A percentile compares a stretch with the other conserved stretches of the same genome.
phyloP scores from a whole-genome alignment of 2,329 filamentous ascomycete species.

The Aspergillus sergii region DNA sequence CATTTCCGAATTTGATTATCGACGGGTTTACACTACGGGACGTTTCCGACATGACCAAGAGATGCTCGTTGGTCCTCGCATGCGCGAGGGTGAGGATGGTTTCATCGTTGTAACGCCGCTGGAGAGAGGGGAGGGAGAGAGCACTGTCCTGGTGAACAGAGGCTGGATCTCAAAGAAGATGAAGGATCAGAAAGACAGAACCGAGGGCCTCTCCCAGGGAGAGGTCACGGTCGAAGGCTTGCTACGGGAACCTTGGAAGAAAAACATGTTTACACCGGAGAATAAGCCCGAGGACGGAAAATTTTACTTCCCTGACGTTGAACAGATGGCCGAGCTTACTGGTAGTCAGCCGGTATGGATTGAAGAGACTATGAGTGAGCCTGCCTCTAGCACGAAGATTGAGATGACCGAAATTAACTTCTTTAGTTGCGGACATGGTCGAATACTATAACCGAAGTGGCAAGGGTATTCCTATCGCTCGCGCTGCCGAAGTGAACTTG shows the following conservation, averaged over 20 bases:
- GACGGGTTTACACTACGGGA: constrained; percentile 76
- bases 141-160: constrained; percentile 81
- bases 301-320: constrained; percentile 94
- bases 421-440: constrained; percentile 74
- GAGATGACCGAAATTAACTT: constrained; percentile 13
- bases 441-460: constrained; percentile 73
- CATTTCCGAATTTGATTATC: constrained; percentile 87
- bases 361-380: constrained; percentile 87
- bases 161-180: constrained; percentile 88
- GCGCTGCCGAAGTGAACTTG: constrained; percentile 85
- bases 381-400: constrained; percentile 5
- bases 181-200: constrained; percentile 63
- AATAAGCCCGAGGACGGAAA: constrained; percentile 81
- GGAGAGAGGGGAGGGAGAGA: constrained; percentile 63
- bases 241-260: constrained; percentile 88
- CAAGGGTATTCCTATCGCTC: constrained; percentile 85
- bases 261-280: constrained; percentile 94
- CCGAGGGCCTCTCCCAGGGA: constrained; percentile 67
- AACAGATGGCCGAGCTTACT: constrained; percentile 81
- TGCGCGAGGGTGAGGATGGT: constrained; percentile 86
- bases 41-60: constrained; percentile 83
- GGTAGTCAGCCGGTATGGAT: constrained; percentile 91
- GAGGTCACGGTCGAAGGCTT: constrained; percentile 81
- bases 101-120: constrained; percentile 91
- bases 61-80: constrained; percentile 91